Base-by-base conservation (phyloP, 1,139 yeast species). In the Lodderomyces beijingensis region DNA sequence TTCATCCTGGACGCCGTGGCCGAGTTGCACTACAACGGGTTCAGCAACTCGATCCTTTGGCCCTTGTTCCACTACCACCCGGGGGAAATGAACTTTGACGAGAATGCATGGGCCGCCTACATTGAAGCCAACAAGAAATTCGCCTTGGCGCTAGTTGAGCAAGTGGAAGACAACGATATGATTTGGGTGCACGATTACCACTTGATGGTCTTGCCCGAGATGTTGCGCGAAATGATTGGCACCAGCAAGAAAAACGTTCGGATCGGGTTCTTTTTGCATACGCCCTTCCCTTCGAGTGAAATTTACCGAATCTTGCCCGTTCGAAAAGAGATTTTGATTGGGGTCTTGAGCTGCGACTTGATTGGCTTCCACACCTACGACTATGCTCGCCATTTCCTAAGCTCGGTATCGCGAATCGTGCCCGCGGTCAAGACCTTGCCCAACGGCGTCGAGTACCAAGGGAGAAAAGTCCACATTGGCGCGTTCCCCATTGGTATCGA, bases 301-400 rank as follows among this genome's bases (percentile, higher is more conserved):
- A 91, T 93, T 40, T 93, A 93, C 62, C 68, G 99, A 53, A 89
- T 93, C 38, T 67, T 93, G 49, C 99, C 99, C 0, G 98, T 93
- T 12, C 74, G 99, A 58, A 78, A 82, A 47, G 98, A 93, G 57
- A 88, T 93, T 36, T 66, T 93, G 48, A 77, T 75, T 40, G 99
- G 99, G 31, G 95, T 93, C 2, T 65, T 93, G 53, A 82, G 93
- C 48, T 91, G 97, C 62, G 96, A 93, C 55, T 71, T 93, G 48
- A 79, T 93, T 50, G 99, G 99, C 0, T 93, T 93, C 71, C 99
- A 93, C 58, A 93, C 98, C n/a, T 93, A 93, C 58, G 99, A 93
- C 58, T 93, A 93, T 51, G 98, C 96, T n/a, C 75, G 99, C 48
- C 99, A 93, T 62, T 93, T 93, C 59, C 62, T 93, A 37, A 82